Evolutionary conservation across 768 basidiomycete genomes (phyloP), one percentile per base, ranked within the genome.

Genomic region (Psilocybe sp.): DNA sequence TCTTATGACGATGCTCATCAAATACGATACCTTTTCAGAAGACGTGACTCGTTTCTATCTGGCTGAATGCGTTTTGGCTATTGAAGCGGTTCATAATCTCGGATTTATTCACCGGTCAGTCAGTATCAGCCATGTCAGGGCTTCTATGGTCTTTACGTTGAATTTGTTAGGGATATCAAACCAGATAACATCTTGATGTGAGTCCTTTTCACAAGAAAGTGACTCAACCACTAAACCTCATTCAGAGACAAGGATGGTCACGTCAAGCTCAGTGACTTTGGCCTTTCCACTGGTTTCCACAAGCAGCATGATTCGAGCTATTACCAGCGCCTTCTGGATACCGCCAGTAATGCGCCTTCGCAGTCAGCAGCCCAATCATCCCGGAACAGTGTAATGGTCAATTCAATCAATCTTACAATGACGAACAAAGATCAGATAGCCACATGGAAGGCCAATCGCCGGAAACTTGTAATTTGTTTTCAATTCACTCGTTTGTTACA

Each of bases 1-100:
- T 66, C 76, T 98, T 53, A 98, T 99, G 97, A 97, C 95, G 4
- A 98, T 98, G 96, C 77, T 98, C 50, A 98, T 98, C 78, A 98
- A 98, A 70, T 98, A 98, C 70, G 97, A 98, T 65, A 97, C 95
- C 0, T 98, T 98, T 70, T 91, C 91, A 0, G 96, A 98, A 70
- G 97, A 98, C 60, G 96, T 98, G 12, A 93, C 93, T 49, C 81
- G 96, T 46, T 98, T 98, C 69, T 98, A 99, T 69, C 92, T 99
- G 63, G 97, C 97, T n/a, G 88, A 99, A 71, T 98, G 94, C 69
- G 89, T 96, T 44, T 77, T 98, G 14, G 97, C 97, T 7, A 98
- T 99, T 54, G 96, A 98, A 64, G 92, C 96, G 2, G 95, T 99
- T 3, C 96, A 99, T 69, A 85, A 90, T 58, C 82, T 98, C 23